Base-by-base conservation (phyloP, 23 red algal genomes). In the Cyanidiococcus yangmingshanensis region DNA sequence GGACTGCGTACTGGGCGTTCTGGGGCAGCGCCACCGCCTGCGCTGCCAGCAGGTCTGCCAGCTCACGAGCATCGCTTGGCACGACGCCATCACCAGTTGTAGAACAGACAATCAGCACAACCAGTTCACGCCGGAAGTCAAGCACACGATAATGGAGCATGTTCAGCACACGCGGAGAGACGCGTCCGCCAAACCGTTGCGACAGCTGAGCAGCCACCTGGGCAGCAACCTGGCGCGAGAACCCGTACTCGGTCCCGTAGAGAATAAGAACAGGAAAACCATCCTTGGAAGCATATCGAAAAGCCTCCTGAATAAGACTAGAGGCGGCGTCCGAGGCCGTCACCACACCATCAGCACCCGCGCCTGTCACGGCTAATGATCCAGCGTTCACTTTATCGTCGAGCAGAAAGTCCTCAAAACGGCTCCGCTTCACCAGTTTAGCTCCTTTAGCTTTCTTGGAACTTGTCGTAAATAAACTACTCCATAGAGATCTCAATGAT, bases 181-280 rank as follows among this genome's bases (percentile, higher is more conserved):
- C 15, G 17, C 17, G 21, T 0, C 68, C 78, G 24, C 29, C 12
- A 21, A 40, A 27, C 32, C 39, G 58, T 32, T 41, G 31, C 3
- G 71, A 40, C 1, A 89, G 39, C 45, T 40, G 27, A 25, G 77
- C 68, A 18, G 88, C 88, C 39, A 91, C 39, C 3, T 83, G 58
- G 12, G 30, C 41, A 0, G 94, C 94, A 30, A 98, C 94, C 50
- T 98, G 81, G 25, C 74, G 58, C 1, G 85, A 84, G 58, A 98
- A 98, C 54, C 94, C 94, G 75, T 91, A 98, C 76, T 98, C 94
- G 29, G 94, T 98, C 16, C 76, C 94, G 82, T 98, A 98, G 0
- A 90, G 76, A 58, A 98, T 71, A 34, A 98, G 75, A 38, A 98
- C 59, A 38, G 68, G 45, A 1, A 76, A 31, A 27, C 41, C 75